These are phyloP conservation scores for Ustilago sp. DNA, from an alignment of 1,284 basidiomycete genomes.

Conservation along the genomic window DNA sequence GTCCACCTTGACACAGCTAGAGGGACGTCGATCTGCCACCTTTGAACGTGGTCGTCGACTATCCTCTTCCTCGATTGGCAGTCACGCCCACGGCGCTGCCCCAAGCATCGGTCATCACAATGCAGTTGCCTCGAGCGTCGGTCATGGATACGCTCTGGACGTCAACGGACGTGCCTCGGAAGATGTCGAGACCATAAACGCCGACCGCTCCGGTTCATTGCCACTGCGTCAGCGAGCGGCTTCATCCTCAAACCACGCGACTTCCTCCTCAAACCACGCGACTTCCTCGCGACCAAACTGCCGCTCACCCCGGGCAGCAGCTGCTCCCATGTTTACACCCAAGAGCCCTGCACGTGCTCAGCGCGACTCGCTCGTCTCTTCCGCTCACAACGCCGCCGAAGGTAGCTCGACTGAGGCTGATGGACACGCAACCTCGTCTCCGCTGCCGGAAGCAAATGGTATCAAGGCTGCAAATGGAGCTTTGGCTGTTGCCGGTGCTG, in stretches of 20 bases:
- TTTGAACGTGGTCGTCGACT: conserved; percentile 51
- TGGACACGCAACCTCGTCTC: conserved; percentile 23
- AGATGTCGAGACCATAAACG: conserved; percentile 47
- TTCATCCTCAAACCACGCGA: conserved; percentile 11
- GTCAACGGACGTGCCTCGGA: conserved; percentile 18
- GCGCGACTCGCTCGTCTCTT: conserved; percentile 22
- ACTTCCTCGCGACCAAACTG: conserved; percentile 20
- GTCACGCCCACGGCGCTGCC: conserved; percentile 34
- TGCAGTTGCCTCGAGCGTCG: conserved; percentile 34
- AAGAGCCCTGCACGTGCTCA: conserved; percentile 30
- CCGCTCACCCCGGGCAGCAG: conserved; percentile 6
- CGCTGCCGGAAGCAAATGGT: conserved; percentile 4
- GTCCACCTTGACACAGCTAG: conserved; percentile 59
- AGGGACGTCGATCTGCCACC: conserved; percentile 55
- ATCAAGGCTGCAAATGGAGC: conserved; percentile 6
- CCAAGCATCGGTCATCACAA: conserved; percentile 56
- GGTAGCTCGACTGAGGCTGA: conserved; percentile 34
- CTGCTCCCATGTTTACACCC: conserved; percentile 26
- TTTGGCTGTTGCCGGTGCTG: conserved; percentile 15
- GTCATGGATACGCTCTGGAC: conserved; percentile 25
- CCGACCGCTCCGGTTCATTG: conserved; percentile 9
- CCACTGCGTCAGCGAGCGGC: conserved; percentile 25
- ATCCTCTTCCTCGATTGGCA: conserved; percentile 40
- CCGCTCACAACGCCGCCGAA: conserved; percentile 13
- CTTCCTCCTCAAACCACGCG: conserved; percentile 11